Percentiles rank a stretch among this genome's conserved stretches.
Conservation (phyloP, 345 rosid species). For the Orychophragmus violaceus region DNA sequence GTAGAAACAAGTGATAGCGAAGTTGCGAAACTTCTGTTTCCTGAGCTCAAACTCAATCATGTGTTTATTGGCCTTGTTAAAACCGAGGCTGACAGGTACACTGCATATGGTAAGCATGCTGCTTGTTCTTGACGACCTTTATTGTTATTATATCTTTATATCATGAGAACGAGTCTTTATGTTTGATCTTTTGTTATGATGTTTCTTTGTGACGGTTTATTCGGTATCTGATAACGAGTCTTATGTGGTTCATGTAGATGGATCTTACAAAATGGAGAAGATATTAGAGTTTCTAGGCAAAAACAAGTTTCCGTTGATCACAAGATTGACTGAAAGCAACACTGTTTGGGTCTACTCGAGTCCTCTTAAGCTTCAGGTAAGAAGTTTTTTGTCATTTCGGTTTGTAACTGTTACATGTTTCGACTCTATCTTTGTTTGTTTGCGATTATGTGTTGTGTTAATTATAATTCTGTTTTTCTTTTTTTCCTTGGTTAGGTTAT, state of each 20-base stretch:
- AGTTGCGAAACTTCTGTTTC: slow-evolving; percentile 57
- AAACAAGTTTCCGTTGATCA: slow-evolving; percentile 79
- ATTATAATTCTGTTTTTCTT: background rate
- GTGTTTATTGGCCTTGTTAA: slow-evolving; percentile 67
- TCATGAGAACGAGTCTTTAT: background rate
- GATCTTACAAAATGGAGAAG: slow-evolving; percentile 43
- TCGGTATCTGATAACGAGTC: background rate
- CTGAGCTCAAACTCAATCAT: slow-evolving; percentile 33
- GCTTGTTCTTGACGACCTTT: background rate
- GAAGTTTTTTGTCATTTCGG: background rate
- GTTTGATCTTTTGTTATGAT: background rate
- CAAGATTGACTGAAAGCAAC: slow-evolving; percentile 64
- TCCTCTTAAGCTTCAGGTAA: slow-evolving; percentile 75
- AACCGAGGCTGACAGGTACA: slow-evolving; percentile 71
- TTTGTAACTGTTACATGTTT: background rate
- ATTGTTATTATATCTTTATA: background rate
- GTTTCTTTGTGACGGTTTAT: background rate
- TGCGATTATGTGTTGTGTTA: background rate
- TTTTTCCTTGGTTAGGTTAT: slow-evolving; percentile 43
- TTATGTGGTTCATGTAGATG: slow-evolving; percentile 48
- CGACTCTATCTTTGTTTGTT: background rate
- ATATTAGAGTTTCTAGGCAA: slow-evolving; percentile 57
- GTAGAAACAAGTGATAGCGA: slow-evolving; percentile 36
- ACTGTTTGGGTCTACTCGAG: slow-evolving; percentile 68
- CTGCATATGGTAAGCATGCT: slow-evolving; percentile 51